A percentile compares a stretch with the other conserved stretches of the same genome.
Conservation (phyloP, 306 rosid genomes). For the Begonia fuchsioides region DNA sequence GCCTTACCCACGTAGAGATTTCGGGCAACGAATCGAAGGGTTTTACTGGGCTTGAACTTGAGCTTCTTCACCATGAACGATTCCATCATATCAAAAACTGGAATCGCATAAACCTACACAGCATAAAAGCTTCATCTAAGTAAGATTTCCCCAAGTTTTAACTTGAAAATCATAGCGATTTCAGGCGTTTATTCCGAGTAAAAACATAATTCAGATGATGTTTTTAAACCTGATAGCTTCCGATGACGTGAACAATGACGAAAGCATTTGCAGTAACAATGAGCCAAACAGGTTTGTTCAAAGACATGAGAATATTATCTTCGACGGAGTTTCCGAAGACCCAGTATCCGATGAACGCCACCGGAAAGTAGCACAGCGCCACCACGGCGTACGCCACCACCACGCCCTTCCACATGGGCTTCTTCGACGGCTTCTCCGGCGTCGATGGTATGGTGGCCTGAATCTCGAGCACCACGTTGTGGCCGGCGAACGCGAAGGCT, state of each 20-base stretch:
- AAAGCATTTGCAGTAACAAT: conserved; percentile 16
- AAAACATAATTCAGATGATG: no score
- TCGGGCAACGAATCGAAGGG: conserved; percentile 18
- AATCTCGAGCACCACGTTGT: conserved; percentile 30
- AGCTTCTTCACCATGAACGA: conserved; percentile 13
- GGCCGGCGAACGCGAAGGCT: conserved; percentile 33
- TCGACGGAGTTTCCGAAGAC: conserved; percentile 20
- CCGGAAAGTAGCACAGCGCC: conserved; percentile 30
- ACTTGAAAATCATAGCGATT: no score
- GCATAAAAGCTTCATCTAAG: background rate
- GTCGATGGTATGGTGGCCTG: conserved; percentile 36
- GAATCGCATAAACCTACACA: conserved; percentile 21
- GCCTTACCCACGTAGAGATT: conserved; percentile 21
- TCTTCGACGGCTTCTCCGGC: conserved; percentile 16
- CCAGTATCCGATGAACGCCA: conserved; percentile 22
- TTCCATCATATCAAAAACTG: conserved; percentile 24
- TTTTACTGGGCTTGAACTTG: conserved; percentile 16
- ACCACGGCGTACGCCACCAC: conserved; percentile 17
- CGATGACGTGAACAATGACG: conserved; percentile 32
- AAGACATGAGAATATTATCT: conserved; percentile 24
- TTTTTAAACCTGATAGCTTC: conserved; percentile 22
- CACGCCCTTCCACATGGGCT: conserved; percentile 33
- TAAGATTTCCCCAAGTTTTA: no score
- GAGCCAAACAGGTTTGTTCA: conserved; percentile 25
- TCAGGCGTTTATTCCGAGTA: no score